Base-by-base conservation (phyloP, 1,284 basidiomycete genomes). In the Cryptococcus hybrid region DNA sequence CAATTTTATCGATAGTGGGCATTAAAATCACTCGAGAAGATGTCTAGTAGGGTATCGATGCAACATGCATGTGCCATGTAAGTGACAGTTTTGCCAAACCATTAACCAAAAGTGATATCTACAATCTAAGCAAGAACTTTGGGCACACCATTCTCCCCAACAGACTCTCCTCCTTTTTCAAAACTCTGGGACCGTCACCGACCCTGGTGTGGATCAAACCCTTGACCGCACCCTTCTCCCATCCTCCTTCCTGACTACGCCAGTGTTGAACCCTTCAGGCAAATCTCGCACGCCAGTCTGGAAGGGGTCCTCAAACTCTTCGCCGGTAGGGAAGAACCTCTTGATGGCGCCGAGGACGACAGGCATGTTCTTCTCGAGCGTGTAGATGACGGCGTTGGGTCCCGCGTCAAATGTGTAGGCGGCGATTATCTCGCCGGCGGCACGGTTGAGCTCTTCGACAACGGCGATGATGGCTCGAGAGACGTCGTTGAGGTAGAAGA, bases 401-500 rank as follows among this genome's bases (percentile, higher is more conserved):
- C 95, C 95, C 0, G 95, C 96, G 70, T 99, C 96, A 75, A 90
- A 99, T 5, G 96, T 99, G 81, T 99, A 99, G 40, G 94, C 95
- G 0, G 90, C 94, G 70, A 90, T 86, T 73, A 86, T 81, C 1
- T 84, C 82, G 0, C 86, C 85, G 7, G 79, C 78, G 40, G 90
- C 82, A n/a, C 94, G 85, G 80, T 99, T 99, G 80, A 94, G 87
- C 79, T 98, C 96, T 57, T 91, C 88, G 62, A 99, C 83, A 65
- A 95, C 78, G 5, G 86, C 82, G 69, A 96, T 90, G 79, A 97
- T 90, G 35, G 89, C 79, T 36, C 88, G 84, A 62, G 87, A 90
- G 65, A 94, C 90, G 78, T 99, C 95, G 82, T 98, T 99, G 85
- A 99, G 88, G 83, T 99, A 99, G 78, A 99, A 98, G 79, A 99